A percentile compares a stretch with the other conserved stretches of the same genome.
These are phyloP conservation scores for Oleoguttula mirabilis DNA, from an alignment of 495 filamentous ascomycete genomes.

Conservation along the genomic window DNA sequence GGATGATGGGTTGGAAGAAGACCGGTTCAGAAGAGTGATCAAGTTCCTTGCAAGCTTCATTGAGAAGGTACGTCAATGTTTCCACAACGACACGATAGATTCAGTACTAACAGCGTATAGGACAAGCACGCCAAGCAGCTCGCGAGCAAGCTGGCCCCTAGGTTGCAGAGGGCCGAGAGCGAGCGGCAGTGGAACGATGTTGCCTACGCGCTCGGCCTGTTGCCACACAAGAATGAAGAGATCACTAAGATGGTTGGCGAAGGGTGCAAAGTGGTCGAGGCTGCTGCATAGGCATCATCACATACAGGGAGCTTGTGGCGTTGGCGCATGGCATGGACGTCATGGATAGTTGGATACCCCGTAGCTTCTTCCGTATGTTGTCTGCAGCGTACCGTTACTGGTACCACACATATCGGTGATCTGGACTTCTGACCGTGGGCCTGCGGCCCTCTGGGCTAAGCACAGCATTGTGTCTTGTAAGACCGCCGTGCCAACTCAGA, in stretches of 20 bases:
- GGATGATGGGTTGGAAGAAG: conserved; percentile 69
- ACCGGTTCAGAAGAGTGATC: conserved; percentile 68
- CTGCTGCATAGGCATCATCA: no score
- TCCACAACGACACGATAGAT: background rate
- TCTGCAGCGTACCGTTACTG: no score
- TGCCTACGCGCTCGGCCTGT: conserved; percentile 71
- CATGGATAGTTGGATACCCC: no score
- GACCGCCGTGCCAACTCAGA: no score
- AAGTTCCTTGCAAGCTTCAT: conserved; percentile 91
- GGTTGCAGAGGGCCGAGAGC: conserved; percentile 73
- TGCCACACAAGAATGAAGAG: conserved; percentile 97
- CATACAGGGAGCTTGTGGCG: no score
- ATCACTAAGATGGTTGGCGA: conserved; percentile 71
- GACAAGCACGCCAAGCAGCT: conserved; percentile 98
- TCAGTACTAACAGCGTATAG: conserved; percentile 34
- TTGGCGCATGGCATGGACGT: no score
- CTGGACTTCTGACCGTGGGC: no score
- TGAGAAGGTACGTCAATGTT: conserved; percentile 62
- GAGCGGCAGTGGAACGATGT: conserved; percentile 97
- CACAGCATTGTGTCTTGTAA: no score
- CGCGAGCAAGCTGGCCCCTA: conserved; percentile 80
- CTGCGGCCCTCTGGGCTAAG: no score
- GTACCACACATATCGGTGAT: no score
- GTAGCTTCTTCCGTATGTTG: no score
- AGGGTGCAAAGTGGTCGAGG: conserved; percentile 75